Conservation (phyloP, 2,329 filamentous ascomycete species). For the Aureobasidium uvarum region DNA sequence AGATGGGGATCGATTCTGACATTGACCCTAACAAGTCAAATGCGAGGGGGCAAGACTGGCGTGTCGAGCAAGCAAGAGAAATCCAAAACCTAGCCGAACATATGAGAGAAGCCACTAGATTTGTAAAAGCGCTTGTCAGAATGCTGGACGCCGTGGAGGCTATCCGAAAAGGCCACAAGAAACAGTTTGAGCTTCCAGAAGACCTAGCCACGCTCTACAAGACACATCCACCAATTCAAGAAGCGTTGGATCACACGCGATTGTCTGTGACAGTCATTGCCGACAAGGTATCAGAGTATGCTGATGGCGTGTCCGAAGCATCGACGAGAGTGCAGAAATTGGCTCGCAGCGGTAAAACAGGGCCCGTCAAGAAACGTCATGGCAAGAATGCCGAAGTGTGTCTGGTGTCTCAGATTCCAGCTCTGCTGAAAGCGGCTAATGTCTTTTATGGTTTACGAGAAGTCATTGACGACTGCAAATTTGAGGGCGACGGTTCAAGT, state of each 20-base stretch:
- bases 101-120: conserved; percentile 1
- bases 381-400: background rate
- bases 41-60: too few relatives aligned
- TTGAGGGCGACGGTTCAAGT: background rate
- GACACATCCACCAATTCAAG: background rate
- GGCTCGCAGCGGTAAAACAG: background rate
- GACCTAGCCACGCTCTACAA: background rate
- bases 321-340: background rate
- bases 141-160: background rate
- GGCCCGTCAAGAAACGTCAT: background rate
- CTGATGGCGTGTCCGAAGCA: background rate
- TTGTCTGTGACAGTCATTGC: background rate
- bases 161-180: background rate
- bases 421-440: background rate
- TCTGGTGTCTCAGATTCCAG: background rate
- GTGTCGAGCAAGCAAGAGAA: background rate
- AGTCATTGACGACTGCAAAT: background rate
- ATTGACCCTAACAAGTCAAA: background rate
- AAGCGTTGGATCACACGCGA: background rate
- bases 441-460: background rate
- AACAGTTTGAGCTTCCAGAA: background rate
- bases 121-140: background rate
- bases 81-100: background rate
- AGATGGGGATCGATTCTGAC: background rate
- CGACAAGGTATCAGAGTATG: background rate